Evolutionary conservation across 331 rosid species (phyloP), one percentile per base, ranked within the genome.

Genomic region (Telfairia occidentalis): DNA sequence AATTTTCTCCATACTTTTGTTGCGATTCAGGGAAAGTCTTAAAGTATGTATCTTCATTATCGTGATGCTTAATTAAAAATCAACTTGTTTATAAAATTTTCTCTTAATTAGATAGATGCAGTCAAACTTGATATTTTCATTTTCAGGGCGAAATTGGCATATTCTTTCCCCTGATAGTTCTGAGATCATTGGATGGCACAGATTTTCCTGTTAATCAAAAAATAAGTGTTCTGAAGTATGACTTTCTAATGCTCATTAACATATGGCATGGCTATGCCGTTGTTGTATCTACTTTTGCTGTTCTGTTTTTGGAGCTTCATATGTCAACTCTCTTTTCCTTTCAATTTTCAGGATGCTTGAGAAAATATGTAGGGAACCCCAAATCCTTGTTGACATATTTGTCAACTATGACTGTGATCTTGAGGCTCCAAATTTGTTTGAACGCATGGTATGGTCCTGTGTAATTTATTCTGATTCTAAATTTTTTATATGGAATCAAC

Each of bases 331-430:
- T 50, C 61, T 49, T 15, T 82, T 85, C 70, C 74, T 81, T 24
- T 84, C 66, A 75, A 76, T 58, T 57, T 81, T 84, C 89, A 95
- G 99, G 96, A 89, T 92, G 96, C 83, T 95, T 81, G 97, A 95
- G 86, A 95, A 87, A 83, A 89, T 95, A 69, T 90, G 97, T 67
- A 95, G 85, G 86, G 97, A 95, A 82, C 90, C 99, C 0, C 97
- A 95, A 83, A 90, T 95, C 90, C 99, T 95, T 80, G 97, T 95
- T 77, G 99, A 95, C 85, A 87, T 95, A 78, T 95, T 92, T 80
- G 97, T 95, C 83, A 95, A 95, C 87, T 95, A 95, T 81, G 99
- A 95, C 79, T 95, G 99, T 87, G 99, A 92, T 89, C 96, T 95
- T 74, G 96, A 95, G 86, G 97, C 97, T 18, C 96, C 97, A 57